Conservation (phyloP, 2,329 filamentous ascomycete species). For the Elsinoe perseae region DNA sequence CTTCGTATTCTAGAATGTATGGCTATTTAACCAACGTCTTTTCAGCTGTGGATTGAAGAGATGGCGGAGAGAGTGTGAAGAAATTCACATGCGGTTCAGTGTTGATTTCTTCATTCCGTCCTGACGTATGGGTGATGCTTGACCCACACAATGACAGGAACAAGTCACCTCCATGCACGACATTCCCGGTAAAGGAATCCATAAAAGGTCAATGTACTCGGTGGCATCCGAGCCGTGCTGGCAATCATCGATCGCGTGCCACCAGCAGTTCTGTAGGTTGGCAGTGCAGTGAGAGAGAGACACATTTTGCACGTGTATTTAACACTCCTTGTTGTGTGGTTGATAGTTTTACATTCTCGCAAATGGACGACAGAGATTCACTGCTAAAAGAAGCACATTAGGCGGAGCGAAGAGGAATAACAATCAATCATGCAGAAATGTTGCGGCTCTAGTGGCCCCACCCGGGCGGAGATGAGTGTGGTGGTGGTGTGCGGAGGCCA, state of each 20-base stretch:
- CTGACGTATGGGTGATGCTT: slow-evolving; percentile 6
- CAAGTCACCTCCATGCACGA: neutral
- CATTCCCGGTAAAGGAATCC: neutral
- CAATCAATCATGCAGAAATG: too few species aligned
- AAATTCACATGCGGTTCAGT: neutral
- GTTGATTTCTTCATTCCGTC: slow-evolving; percentile 2
- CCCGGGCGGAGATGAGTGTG: neutral
- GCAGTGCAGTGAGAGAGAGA: too few species aligned
- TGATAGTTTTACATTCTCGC: too few species aligned
- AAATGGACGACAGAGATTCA: too few species aligned
- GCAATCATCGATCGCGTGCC: neutral
- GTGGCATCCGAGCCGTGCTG: neutral
- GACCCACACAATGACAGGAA: slow-evolving; percentile 12
- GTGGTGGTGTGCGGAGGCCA: neutral
- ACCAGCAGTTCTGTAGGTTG: too few species aligned
- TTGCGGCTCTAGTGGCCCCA: neutral
- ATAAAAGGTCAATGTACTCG: neutral
- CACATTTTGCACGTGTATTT: too few species aligned
- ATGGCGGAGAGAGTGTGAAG: neutral
- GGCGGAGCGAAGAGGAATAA: too few species aligned
- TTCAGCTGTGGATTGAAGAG: neutral
- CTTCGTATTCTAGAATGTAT: too few species aligned
- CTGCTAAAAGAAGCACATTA: too few species aligned
- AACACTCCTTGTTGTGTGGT: too few species aligned
- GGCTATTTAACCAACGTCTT: too few species aligned